Evolutionary conservation across 768 basidiomycete genomes (phyloP), one percentile per base, ranked within the genome.

Genomic region (Calocera viscosa): DNA sequence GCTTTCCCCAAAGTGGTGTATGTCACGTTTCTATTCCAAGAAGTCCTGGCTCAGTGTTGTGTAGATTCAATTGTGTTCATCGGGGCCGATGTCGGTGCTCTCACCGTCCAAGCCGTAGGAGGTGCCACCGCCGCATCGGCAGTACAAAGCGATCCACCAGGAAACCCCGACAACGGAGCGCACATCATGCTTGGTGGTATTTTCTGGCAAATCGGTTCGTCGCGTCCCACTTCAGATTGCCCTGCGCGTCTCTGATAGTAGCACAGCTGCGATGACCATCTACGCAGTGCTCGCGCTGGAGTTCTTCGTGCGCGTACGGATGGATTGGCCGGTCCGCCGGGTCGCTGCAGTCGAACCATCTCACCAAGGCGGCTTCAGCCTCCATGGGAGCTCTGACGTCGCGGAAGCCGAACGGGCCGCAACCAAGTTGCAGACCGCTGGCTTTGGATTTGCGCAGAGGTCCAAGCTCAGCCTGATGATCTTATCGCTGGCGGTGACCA

Each of bases 111-210:
- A 75, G 86, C 82, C 32, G 74, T 81, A 19, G 87, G 87, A 40
- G 87, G 87, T 28, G 86, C 81, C 0, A 71, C 79, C 24, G 86
- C 86, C 0, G 78, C 82, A 2, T 72, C 73, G 0, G 80, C 76
- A 30, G 68, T 69, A 17, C 17, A 47, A 24, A 19, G 7, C 8
- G 43, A 68, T 14, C 72, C 69, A 2, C 60, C 66, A 32, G 67
- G 71, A 17, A 72, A 69, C 26, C 69, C 75, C 19, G 72, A 75
- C 33, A 66, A 79, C 77, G 83, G 83, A 2, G 80, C 78, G 16
- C 71, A 81, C 63, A 78, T 86, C 71, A 86, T 87, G 84, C 78
- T 86, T 12, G 83, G 76, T 12, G 87, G 86, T 64, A 87, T 89
- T 68, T 76, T 77, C 19, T 81, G 87, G 71, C 86, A 88, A 71